Evolutionary conservation across 306 rosid species (phyloP).

Genomic region (Cucumis hystrix): DNA sequence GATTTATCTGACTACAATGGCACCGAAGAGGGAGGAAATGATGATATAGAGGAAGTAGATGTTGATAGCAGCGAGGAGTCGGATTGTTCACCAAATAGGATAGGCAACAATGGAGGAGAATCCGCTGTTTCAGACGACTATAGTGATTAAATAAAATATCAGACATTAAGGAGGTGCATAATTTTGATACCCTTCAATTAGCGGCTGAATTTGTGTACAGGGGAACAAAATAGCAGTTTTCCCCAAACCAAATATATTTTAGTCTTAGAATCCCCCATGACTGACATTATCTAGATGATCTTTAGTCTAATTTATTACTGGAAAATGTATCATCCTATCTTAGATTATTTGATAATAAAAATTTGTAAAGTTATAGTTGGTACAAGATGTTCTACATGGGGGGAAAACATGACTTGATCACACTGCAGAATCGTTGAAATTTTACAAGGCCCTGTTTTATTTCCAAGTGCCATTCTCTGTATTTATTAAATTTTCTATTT

Average conservation of each 20-base stretch:
- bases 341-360: conserved; percentile 5
- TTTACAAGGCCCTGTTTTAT: not conserved
- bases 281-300: not conserved
- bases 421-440: not conserved
- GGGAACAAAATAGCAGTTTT: conserved; percentile 4
- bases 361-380: conserved; percentile 1
- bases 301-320: not conserved
- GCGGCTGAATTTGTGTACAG: conserved; percentile 7
- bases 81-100: conserved; percentile 40
- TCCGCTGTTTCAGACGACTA: conserved; percentile 67
- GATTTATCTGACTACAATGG: conserved; percentile 66
- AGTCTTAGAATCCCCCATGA: not conserved
- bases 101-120: conserved; percentile 42
- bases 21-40: conserved; percentile 49
- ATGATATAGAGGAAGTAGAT: conserved; percentile 52
- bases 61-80: conserved; percentile 57
- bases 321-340: not conserved
- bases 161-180: not conserved
- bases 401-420: not conserved
- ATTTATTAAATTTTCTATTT: not conserved
- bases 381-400: not conserved
- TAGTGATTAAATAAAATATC: conserved; percentile 36
- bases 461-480: not conserved
- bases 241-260: not conserved
- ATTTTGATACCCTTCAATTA: not conserved